Conservation (phyloP, 345 rosid genomes). For the Eutrema japonicum region DNA sequence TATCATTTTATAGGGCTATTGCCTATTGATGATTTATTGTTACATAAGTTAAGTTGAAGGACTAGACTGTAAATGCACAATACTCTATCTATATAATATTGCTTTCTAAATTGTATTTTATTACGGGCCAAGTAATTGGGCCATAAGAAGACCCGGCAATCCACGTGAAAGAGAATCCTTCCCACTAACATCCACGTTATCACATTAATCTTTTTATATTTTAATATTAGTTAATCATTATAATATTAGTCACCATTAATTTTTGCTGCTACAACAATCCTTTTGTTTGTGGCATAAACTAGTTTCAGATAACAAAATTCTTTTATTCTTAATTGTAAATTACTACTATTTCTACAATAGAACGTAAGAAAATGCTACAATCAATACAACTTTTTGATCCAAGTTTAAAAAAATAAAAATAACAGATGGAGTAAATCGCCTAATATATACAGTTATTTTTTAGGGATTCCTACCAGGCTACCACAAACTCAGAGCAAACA, state of each 20-base stretch:
- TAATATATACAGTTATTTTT: too few species aligned
- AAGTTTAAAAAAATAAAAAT: background rate
- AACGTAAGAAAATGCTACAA: background rate
- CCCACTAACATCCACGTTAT: slow-evolving; percentile 42
- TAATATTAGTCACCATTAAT: background rate
- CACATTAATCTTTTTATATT: slow-evolving; percentile 11
- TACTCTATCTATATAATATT: slow-evolving; percentile 7
- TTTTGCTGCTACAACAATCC: slow-evolving; percentile 18
- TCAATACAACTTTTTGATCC: slow-evolving; percentile 14
- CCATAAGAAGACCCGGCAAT: slow-evolving; percentile 32
- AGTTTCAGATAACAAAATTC: background rate
- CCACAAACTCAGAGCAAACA: slow-evolving; percentile 10
- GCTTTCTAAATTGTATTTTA: slow-evolving; percentile 23
- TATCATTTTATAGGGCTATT: slow-evolving; percentile 5
- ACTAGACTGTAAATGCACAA: slow-evolving; percentile 14
- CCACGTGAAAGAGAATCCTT: slow-evolving; percentile 46
- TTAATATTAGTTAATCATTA: background rate
- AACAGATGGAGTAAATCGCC: background rate
- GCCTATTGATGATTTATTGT: slow-evolving; percentile 13
- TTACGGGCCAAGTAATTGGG: slow-evolving; percentile 43
- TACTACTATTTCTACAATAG: background rate
- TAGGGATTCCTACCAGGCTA: slow-evolving; percentile 1
- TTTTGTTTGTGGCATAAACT: background rate
- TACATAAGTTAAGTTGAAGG: slow-evolving; percentile 5
- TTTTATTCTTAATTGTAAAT: background rate